Conservation (phyloP, 148 eudicot species). For the Linanthus parryae region DNA sequence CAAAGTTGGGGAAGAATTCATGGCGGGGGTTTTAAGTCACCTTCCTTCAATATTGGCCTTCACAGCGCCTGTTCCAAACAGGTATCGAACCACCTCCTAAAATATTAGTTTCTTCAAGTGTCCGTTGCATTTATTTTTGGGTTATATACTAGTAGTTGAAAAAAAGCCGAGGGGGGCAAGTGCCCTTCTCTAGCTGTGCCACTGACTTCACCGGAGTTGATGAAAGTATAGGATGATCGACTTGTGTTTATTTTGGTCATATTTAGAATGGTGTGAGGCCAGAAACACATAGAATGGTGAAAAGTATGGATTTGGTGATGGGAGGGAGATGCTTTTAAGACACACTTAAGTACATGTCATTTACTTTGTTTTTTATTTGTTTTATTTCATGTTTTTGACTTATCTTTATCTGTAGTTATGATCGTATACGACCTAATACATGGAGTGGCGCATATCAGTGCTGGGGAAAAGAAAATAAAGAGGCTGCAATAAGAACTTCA, state of each 20-base stretch:
- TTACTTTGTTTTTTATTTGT: neutral
- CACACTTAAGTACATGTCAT: neutral
- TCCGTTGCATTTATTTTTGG: too few species aligned
- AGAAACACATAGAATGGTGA: too few species aligned
- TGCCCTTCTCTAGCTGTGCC: too few species aligned
- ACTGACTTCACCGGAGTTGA: too few species aligned
- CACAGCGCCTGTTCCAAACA: slow-evolving; percentile 87
- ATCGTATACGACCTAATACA: slow-evolving; percentile 86
- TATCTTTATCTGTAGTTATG: slow-evolving; percentile 50
- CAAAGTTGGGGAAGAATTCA: slow-evolving; percentile 81
- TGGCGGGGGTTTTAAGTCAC: slow-evolving; percentile 94
- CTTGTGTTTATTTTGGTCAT: too few species aligned
- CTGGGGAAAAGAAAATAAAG: slow-evolving; percentile 95
- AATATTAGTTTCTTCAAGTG: slow-evolving; percentile 1
- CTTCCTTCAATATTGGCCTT: slow-evolving; percentile 92
- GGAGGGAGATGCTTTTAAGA: too few species aligned
- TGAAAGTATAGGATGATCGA: too few species aligned
- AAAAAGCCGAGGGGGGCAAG: too few species aligned
- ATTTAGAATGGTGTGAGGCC: too few species aligned
- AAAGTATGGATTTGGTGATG: too few species aligned
- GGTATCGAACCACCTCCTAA: slow-evolving; percentile 31
- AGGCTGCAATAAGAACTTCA: slow-evolving; percentile 87
- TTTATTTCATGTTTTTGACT: neutral
- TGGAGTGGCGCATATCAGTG: slow-evolving; percentile 95
- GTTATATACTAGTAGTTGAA: neutral